Base-by-base conservation (phyloP, 139 green algal species). In the Bryopsis sp. region DNA sequence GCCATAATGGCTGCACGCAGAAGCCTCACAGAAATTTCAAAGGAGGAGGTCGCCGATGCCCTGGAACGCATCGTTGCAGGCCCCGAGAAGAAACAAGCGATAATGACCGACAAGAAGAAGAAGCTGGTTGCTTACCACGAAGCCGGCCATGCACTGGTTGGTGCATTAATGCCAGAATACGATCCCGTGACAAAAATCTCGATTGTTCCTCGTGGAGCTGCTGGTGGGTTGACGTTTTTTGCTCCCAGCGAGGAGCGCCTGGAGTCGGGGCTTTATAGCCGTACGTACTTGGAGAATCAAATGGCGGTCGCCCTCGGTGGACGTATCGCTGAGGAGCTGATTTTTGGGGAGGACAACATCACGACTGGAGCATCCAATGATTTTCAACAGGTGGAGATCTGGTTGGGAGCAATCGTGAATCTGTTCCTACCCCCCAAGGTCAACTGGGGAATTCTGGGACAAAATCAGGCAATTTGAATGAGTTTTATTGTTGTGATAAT, bases 141-240 rank as follows among this genome's bases (percentile, higher is more conserved):
- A 84, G 86, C 88, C 39, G 92, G 92, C 36, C 79, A 85, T 66
- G 92, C 90, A 15, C 70, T 97, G 48, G 88, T 98, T 35, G 95
- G 94, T 67, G 92, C 92, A 3, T 81, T 99, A 19, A 98, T 99
- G 93, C 94, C 94, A 6, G 94, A 99, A 82, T 98, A 98, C 76
- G 95, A 99, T 84, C 87, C 94, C 1, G 95, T 99, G 24, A 92
- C 90, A 68, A 99, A 99, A 84, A 97, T 99, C 81, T 91, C 80
- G 70, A 99, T 99, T 71, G 93, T 99, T 47, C 95, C 95, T 1
- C 89, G 95, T 46, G 95, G 95, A 35, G 76, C 71, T 54, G 95
- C 95, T 24, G 94, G 94, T 54, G 95, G 95, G 37, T 82, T 99
- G 8, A 96, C 91, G 47, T 96, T 97, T 83, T 96, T 97, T 67